phyloP scores from a whole-genome alignment of 2,329 filamentous ascomycete genomes.

The Cladophialophora exuberans region DNA sequence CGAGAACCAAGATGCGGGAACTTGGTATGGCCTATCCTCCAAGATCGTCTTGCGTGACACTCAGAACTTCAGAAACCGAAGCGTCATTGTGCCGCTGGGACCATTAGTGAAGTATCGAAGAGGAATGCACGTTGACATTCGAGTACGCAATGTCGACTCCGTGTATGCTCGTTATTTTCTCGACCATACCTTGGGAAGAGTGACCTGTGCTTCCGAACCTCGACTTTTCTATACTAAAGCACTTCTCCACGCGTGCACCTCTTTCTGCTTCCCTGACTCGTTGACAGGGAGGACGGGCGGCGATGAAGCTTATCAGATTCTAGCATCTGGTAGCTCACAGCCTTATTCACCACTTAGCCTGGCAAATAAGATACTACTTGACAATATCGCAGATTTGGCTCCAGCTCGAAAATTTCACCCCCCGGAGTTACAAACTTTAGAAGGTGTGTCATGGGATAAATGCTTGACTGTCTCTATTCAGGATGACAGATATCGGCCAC shows the following conservation, averaged over 20 bases:
- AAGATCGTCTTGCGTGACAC: conserved; percentile 61
- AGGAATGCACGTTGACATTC: conserved; percentile 47
- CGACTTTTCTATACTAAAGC: conserved; percentile 60
- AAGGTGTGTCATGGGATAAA: conserved; percentile 49
- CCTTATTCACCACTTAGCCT: conserved; percentile 2
- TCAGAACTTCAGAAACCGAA: conserved; percentile 47
- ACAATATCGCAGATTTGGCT: conserved; percentile 26
- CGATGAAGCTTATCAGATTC: conserved; percentile 38
- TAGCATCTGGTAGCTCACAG: conserved; percentile 22
- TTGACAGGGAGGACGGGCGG: conserved; percentile 40
- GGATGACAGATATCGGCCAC: conserved; percentile 36
- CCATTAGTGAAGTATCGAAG: conserved; percentile 34
- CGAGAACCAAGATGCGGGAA: conserved; percentile 61
- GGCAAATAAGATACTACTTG: conserved; percentile 35
- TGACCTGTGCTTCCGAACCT: conserved; percentile 63
- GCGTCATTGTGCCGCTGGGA: conserved; percentile 60
- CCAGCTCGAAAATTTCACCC: conserved; percentile 15
- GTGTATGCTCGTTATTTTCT: conserved; percentile 57
- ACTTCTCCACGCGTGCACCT: conserved; percentile 63
- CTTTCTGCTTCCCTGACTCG: conserved; percentile 48
- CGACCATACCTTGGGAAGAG: conserved; percentile 57
- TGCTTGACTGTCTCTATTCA: conserved; percentile 50
- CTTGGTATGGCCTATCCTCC: conserved; percentile 61
- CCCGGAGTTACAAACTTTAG: conserved; percentile 45
- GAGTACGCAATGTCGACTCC: conserved; percentile 38